phyloP scores from a whole-genome alignment of 495 filamentous ascomycete genomes.

The Xylaria nigripes region DNA sequence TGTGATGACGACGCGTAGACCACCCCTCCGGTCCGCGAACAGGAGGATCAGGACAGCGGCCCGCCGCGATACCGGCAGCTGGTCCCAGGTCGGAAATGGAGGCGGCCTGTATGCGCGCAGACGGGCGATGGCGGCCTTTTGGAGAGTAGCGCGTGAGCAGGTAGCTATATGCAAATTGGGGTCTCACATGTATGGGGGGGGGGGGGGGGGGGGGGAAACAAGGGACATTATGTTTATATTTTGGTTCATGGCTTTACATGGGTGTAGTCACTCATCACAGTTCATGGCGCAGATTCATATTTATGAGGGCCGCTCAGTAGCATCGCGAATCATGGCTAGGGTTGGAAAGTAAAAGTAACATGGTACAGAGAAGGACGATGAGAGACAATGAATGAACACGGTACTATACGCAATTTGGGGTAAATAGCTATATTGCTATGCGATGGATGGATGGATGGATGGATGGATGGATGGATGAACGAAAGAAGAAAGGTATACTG shows the following conservation, averaged over 20 bases:
- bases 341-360: too few species aligned
- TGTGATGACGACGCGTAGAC: conserved; percentile 75
- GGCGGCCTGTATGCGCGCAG: conserved; percentile 61
- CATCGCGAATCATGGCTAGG: neutral
- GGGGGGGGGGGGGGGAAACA: neutral
- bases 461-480: neutral
- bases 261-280: too few species aligned
- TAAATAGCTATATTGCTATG: neutral
- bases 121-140: conserved; percentile 66
- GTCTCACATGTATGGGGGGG: neutral
- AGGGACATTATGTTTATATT: neutral
- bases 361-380: too few species aligned
- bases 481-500: conserved; percentile 24
- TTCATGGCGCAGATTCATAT: neutral
- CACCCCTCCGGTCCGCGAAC: conserved; percentile 69
- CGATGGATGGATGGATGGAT: neutral
- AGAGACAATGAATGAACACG: neutral
- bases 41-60: conserved; percentile 81
- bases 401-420: neutral
- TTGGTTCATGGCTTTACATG: too few species aligned
- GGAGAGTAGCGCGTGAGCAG: conserved; percentile 16
- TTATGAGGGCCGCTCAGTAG: neutral
- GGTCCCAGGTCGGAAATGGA: conserved; percentile 46
- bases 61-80: conserved; percentile 58
- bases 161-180: conserved; percentile 1